These are phyloP conservation scores for Candida taoyuanica DNA, from an alignment of 805 yeast genomes.

Conservation along the genomic window DNA sequence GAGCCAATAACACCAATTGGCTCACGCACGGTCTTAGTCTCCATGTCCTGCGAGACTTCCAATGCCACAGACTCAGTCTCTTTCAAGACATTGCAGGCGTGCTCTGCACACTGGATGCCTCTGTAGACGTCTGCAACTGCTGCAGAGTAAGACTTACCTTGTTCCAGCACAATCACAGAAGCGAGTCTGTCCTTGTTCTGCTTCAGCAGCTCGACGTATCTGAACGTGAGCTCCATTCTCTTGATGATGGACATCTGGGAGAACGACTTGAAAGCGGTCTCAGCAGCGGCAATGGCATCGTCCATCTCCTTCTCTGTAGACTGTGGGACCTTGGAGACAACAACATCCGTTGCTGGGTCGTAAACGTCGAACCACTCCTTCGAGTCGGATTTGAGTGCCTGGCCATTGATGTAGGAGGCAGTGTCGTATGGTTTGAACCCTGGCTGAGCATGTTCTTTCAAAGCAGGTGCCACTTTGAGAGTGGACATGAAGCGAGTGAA, in stretches of 20 bases:
- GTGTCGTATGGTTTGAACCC: constrained; percentile 44
- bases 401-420: constrained; percentile 44
- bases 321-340: constrained; percentile 69
- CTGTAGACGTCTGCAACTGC: constrained; percentile 73
- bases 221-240: constrained; percentile 64
- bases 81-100: constrained; percentile 61
- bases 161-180: constrained; percentile 58
- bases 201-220: constrained; percentile 58
- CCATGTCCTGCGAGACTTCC: constrained; percentile 70
- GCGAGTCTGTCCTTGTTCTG: constrained; percentile 67
- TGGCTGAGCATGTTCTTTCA: constrained; percentile 37
- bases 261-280: constrained; percentile 57
- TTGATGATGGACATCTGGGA: constrained; percentile 41
- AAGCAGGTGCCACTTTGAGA: constrained; percentile 28
- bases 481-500: constrained; percentile 18
- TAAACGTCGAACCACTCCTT: constrained; percentile 60
- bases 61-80: constrained; percentile 60
- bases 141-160: constrained; percentile 72
- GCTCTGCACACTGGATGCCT: constrained; percentile 79
- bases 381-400: constrained; percentile 45
- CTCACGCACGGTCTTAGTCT: constrained; percentile 65
- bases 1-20: constrained; percentile 76
- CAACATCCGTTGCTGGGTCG: constrained; percentile 71
- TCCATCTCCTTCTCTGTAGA: constrained; percentile 61
- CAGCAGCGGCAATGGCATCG: constrained; percentile 61